These are phyloP conservation scores for Craspedostauros australis DNA, from an alignment of 108 stramenopile species.

Conservation along the genomic window DNA sequence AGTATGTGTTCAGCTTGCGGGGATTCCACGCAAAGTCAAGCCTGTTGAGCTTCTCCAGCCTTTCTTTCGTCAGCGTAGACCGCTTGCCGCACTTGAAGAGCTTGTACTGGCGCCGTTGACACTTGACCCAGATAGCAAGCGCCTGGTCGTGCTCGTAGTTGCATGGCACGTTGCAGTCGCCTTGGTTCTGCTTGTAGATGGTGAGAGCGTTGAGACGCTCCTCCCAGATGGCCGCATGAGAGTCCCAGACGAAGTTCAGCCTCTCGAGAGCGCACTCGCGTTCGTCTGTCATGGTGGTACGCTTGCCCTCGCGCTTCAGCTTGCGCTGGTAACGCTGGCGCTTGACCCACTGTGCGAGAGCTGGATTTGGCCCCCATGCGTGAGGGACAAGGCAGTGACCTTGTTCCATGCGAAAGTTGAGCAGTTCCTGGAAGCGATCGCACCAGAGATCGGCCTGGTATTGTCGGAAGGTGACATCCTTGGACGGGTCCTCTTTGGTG, in stretches of 20 bases:
- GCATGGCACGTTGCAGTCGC: too few relatives aligned
- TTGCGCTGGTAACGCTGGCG: constrained; percentile 22
- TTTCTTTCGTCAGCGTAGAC: constrained; percentile 16
- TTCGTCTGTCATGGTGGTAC: constrained; percentile 33
- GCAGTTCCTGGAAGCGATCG: constrained; percentile 15
- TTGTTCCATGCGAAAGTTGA: constrained; percentile 17
- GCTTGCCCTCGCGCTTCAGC: constrained; percentile 15
- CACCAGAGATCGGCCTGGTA: constrained; percentile 17
- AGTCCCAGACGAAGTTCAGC: constrained; percentile 46
- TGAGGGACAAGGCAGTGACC: constrained; percentile 43
- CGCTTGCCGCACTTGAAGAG: constrained; percentile 13
- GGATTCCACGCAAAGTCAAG: constrained; percentile 30
- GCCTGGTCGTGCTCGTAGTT: too few relatives aligned
- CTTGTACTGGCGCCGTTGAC: constrained; percentile 32
- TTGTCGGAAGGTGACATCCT: too few relatives aligned
- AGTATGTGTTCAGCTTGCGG: too few relatives aligned
- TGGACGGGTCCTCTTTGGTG: too few relatives aligned
- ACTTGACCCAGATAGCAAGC: constrained; percentile 37
- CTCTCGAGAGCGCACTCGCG: constrained; percentile 32
- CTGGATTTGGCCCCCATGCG: constrained; percentile 21
- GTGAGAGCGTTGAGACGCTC: too few relatives aligned
- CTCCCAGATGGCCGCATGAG: constrained; percentile 19
- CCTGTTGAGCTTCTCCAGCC: constrained; percentile 18
- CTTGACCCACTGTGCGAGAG: constrained; percentile 34
- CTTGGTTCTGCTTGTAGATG: too few relatives aligned